Base-by-base conservation (phyloP, 805 yeast genomes). In the Saturnispora sekii region DNA sequence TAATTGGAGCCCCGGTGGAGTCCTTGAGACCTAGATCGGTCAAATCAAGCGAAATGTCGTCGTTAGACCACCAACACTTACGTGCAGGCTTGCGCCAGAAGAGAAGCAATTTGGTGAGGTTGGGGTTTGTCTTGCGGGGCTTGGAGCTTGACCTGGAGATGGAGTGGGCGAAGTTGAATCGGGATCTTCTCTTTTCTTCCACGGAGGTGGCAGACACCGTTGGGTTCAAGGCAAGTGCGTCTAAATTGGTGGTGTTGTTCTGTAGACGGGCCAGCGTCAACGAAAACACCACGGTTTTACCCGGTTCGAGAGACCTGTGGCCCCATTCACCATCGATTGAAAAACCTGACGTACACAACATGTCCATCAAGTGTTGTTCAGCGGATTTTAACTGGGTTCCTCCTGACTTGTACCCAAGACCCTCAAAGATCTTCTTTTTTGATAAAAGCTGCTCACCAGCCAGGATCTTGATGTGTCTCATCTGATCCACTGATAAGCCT, bases 41-140 rank as follows among this genome's bases (percentile, higher is more conserved):
- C 4, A 74, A 51, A 32, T 63, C 63, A 17, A 76, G 60, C 7
- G 76, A 79, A 16, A 76, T 63, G 28, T 63, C 68, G 37, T 77
- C 76, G 59, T 79, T 77, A 6, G 85, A 73, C 98, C 98, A 93
- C 98, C 98, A 93, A 66, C 98, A 93, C 60, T 93, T 93, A 58
- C 97, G 75, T 2, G 98, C 98, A 1, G 98, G 98, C 60, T 93
- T 93, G 51, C 95, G 75, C 97, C 98, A 93, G 59, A 93, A 93
- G 43, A 93, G 66, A 32, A 93, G 69, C 42, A 93, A 71, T 62
- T 93, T 93, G 4, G 67, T 64, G 11, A 64, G 65, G 48, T 62
- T 64, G 18, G 70, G 63, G 51, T 65, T 64, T 10, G 38, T 15
- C 42, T 48, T 57, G 52, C 65, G 52, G 50, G 56, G 58, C 58